phyloP scores from a whole-genome alignment of 495 filamentous ascomycete genomes.

The Choiromyces venosus region DNA sequence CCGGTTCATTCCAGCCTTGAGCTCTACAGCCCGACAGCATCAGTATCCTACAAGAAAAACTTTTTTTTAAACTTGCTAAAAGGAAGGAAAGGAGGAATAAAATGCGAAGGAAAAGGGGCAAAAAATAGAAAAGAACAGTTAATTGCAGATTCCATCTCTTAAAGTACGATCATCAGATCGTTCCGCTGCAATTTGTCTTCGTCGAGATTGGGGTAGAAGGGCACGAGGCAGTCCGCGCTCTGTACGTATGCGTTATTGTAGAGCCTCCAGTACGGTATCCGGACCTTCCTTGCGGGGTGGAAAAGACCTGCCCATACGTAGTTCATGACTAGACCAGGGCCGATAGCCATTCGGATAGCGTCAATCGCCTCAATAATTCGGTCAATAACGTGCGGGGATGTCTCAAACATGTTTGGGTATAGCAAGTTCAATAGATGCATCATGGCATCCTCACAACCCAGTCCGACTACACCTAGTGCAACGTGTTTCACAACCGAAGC shows the following conservation, averaged over 20 bases:
- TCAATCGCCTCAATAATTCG: constrained; percentile 95
- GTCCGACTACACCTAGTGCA: constrained; percentile 86
- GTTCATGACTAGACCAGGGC: constrained; percentile 86
- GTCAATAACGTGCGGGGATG: constrained; percentile 96
- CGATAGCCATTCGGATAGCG: constrained; percentile 89
- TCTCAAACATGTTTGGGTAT: constrained; percentile 97
- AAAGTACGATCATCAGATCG: constrained; percentile 81
- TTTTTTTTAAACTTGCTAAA: constrained; percentile 26
- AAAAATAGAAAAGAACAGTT: constrained; percentile 37
- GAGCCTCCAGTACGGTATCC: constrained; percentile 85
- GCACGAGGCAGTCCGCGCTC: constrained; percentile 86
- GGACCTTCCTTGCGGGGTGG: constrained; percentile 90
- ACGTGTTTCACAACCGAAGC: constrained; percentile 96
- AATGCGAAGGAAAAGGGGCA: constrained; percentile 10
- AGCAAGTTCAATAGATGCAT: constrained; percentile 92
- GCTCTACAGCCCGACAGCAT: constrained; percentile 25
- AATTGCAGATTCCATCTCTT: constrained; percentile 35
- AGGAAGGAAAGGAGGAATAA: constrained; percentile 29
- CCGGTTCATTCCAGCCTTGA: neutral
- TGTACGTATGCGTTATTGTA: constrained; percentile 99
- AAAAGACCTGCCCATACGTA: constrained; percentile 97
- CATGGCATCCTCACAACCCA: constrained; percentile 99
- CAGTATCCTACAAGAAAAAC: constrained; percentile 31
- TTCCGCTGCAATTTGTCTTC: constrained; percentile 65
- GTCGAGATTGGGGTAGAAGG: constrained; percentile 82